A percentile compares a stretch with the other conserved stretches of the same genome.
Conservation (phyloP, 768 basidiomycete genomes). For the Amanita muscaria region DNA sequence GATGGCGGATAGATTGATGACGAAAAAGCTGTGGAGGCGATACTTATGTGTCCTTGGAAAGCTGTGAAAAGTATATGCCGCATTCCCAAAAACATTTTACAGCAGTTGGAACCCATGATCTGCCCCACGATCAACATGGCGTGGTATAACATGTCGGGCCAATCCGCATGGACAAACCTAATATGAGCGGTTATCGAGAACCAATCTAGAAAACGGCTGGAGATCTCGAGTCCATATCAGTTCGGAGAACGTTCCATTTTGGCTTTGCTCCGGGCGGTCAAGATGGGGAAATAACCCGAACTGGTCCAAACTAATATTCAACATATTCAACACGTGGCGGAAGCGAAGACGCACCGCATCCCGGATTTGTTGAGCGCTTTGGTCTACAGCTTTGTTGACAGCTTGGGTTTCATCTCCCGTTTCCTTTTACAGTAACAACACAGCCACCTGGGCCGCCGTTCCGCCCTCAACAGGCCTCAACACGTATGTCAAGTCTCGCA, state of each 20-base stretch:
- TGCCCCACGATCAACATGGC: background rate
- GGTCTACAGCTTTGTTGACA: too few relatives aligned
- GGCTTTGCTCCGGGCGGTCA: too few relatives aligned
- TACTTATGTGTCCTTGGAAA: slow-evolving; percentile 5
- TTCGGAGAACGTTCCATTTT: background rate
- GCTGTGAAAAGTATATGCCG: slow-evolving; percentile 2
- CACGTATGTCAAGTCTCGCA: slow-evolving; percentile 55
- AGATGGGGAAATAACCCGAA: too few relatives aligned
- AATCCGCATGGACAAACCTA: too few relatives aligned
- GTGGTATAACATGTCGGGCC: too few relatives aligned
- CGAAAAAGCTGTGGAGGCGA: slow-evolving; percentile 2
- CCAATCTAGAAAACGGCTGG: too few relatives aligned
- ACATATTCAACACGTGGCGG: background rate
- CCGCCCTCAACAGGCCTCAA: too few relatives aligned
- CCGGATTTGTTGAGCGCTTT: too few relatives aligned
- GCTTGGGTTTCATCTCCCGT: background rate
- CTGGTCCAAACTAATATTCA: background rate
- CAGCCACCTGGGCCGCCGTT: too few relatives aligned
- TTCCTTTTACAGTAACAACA: background rate
- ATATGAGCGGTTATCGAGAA: too few relatives aligned
- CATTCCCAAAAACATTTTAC: background rate
- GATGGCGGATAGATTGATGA: background rate
- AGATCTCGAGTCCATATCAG: too few relatives aligned
- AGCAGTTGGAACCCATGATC: slow-evolving; percentile 4
- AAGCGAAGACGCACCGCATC: slow-evolving; percentile 3